Evolutionary conservation across 495 filamentous ascomycete genomes (phyloP), one percentile per base, ranked within the genome.

Genomic region (Cryomyces antarcticus): DNA sequence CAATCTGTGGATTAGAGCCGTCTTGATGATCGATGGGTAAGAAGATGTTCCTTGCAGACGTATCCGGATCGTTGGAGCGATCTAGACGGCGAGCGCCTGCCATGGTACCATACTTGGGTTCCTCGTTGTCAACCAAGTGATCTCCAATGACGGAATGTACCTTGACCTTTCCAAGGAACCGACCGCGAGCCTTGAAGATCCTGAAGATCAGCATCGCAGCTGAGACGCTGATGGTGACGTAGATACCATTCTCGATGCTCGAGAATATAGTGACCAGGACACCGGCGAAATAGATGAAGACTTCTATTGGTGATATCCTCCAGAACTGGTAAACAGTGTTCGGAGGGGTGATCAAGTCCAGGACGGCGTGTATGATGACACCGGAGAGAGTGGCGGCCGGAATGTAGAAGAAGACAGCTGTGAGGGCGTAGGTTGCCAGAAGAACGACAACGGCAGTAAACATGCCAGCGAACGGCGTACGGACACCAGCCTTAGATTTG

Each of bases 341-440:
- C 5, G 92, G 89, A 2, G 88, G 74, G 0, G 92, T 95, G 61
- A 97, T 88, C 39, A 97, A 59, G 52, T 97, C 89, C 45, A 84
- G 83, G 24, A 97, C 89, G 17, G 92, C 89, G 55, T 97, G 89
- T 55, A 97, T 96, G 50, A 97, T 97, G 56, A 97, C 85, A 39
- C 77, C 89, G 6, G 92, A 70, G n/a, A 97, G 73, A 5, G 74
- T 68, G 3, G 89, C 76, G 46, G 71, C 79, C 3, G 89, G 85
- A 49, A 97, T 95, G 61, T 85, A 97, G 66, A 72, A 96, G 71
- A 97, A 97, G 33, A 97, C 75, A 5, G 81, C 77, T 4, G 92
- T 76, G 12, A 96, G 67, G 12, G 83, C 84, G 53, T 96, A 97
- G 57, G 94, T 92, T 45, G 89, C 86, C n/a, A 96, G 66, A 0